Conservation (phyloP, 257 asterid species). For the Jacaranda mimosifolia region DNA sequence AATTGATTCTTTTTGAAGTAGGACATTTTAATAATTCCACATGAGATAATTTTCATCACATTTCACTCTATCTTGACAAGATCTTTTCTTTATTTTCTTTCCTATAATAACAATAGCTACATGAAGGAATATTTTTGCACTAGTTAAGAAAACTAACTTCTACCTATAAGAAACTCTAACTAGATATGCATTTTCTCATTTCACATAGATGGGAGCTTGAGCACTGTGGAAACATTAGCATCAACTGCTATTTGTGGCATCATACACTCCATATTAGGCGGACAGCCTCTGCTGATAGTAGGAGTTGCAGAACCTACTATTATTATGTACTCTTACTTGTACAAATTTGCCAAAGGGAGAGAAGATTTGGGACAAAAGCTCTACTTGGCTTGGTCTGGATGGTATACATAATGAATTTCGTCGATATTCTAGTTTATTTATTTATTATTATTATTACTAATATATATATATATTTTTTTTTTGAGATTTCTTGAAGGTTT, state of each 20-base stretch:
- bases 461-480: no score
- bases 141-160: no score
- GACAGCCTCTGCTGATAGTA: conserved; percentile 62
- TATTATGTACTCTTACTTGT: conserved; percentile 62
- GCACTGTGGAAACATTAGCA: conserved; percentile 59
- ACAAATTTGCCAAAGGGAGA: conserved; percentile 60
- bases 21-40: no score
- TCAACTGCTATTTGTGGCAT: conserved; percentile 75
- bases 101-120: neutral
- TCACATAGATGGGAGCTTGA: conserved; percentile 62
- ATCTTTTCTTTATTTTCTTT: no score
- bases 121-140: neutral
- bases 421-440: neutral
- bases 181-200: neutral
- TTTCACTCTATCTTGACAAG: no score
- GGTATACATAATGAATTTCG: neutral
- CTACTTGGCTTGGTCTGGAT: conserved; percentile 62
- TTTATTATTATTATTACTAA: no score
- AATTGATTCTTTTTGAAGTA: no score
- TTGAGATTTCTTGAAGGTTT: neutral
- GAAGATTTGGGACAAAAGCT: conserved; percentile 52
- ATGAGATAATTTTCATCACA: no score
- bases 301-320: conserved; percentile 78
- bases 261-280: conserved; percentile 64
- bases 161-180: no score